These are phyloP conservation scores for Hawksworthiomyces lignivorus DNA, from an alignment of 2,329 filamentous ascomycete genomes.

Conservation along the genomic window DNA sequence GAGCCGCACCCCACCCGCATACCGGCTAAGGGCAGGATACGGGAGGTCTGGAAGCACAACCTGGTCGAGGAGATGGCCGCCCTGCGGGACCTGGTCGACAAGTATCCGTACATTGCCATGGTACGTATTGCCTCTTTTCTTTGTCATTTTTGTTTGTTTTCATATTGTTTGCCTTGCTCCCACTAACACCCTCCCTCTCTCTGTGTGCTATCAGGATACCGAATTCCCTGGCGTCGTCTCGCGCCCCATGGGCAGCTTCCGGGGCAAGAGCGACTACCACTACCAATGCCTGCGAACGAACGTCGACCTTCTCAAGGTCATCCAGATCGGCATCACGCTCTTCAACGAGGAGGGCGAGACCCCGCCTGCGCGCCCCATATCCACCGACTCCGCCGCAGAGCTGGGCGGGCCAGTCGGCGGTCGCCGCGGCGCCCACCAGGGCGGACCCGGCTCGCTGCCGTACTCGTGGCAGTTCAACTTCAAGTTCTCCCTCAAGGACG, in stretches of 20 bases:
- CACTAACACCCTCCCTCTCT: not conserved
- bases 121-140: constrained; percentile 44
- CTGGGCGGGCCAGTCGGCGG: constrained; percentile 26
- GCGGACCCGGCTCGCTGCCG: constrained; percentile 42
- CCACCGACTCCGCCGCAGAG: constrained; percentile 34
- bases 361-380: constrained; percentile 60
- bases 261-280: constrained; percentile 94
- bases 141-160: constrained; percentile 2
- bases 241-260: constrained; percentile 87
- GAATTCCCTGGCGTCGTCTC: constrained; percentile 98
- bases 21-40: constrained; percentile 70
- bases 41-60: constrained; percentile 93
- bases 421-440: constrained; percentile 27
- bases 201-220: constrained; percentile 59
- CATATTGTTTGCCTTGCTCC: too few relatives aligned
- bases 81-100: constrained; percentile 74
- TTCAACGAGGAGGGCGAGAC: constrained; percentile 88
- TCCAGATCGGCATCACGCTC: constrained; percentile 89
- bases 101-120: constrained; percentile 96
- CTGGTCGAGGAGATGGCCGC: constrained; percentile 83
- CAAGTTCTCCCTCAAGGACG: constrained; percentile 84
- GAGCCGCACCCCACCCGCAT: constrained; percentile 46
- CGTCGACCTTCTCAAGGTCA: constrained; percentile 94
- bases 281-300: constrained; percentile 97
- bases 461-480: constrained; percentile 99